Evolutionary conservation across 2,329 filamentous ascomycete species (phyloP).

Genomic region (Aspergillus udagawae): DNA sequence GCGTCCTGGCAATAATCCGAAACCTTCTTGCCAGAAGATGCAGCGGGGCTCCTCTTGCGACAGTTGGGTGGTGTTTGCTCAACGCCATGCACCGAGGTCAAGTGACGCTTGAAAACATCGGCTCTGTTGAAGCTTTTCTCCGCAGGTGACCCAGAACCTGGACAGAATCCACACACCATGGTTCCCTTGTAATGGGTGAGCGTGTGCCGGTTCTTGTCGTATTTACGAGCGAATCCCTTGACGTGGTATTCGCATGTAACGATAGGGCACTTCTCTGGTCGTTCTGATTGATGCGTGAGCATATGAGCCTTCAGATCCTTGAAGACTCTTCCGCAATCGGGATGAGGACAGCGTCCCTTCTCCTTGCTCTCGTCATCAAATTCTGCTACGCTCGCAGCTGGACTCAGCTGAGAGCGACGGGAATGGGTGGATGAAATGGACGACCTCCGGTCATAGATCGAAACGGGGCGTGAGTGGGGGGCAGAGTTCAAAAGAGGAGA

Average conservation of each 20-base stretch:
- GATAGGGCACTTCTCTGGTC: constrained; percentile 92
- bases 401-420: constrained; percentile 57
- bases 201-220: constrained; percentile 93
- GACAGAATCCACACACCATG: constrained; percentile 95
- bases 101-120: constrained; percentile 91
- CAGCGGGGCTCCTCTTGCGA: constrained; percentile 63
- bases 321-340: constrained; percentile 80
- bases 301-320: constrained; percentile 92
- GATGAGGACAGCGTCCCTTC: constrained; percentile 71
- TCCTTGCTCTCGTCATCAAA: constrained; percentile 58
- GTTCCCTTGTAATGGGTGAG: constrained; percentile 95
- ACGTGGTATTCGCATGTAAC: constrained; percentile 84
- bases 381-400: constrained; percentile 58
- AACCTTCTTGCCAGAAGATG: constrained; percentile 56
- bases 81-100: constrained; percentile 85
- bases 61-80: constrained; percentile 92
- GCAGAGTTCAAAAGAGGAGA: constrained; percentile 64
- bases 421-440: constrained; percentile 71
- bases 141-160: constrained; percentile 77
- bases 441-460: constrained; percentile 53
- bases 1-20: constrained; percentile 70
- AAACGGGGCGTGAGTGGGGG: constrained; percentile 52
- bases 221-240: constrained; percentile 92
- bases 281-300: constrained; percentile 86
- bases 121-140: constrained; percentile 96